A percentile compares a stretch with the other conserved stretches of the same genome.
Conservation (phyloP, 805 yeast genomes). For the Candida hispaniensis region DNA sequence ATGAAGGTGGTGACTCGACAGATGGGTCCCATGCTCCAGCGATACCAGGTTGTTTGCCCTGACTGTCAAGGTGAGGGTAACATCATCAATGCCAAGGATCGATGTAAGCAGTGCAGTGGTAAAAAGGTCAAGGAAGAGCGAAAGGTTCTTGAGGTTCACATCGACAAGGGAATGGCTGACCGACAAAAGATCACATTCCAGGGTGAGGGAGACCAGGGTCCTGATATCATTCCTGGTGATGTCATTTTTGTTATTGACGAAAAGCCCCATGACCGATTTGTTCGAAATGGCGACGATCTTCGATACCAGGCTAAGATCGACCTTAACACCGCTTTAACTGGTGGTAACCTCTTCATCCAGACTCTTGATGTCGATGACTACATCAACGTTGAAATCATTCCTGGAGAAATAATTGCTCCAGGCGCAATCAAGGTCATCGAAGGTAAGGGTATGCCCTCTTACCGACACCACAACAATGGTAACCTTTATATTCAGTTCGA, state of each 20-base stretch:
- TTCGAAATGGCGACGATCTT: constrained; percentile 84
- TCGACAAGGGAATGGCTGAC: constrained; percentile 94
- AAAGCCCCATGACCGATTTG: constrained; percentile 72
- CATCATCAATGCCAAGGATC: constrained; percentile 72
- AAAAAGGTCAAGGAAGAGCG: constrained; percentile 78
- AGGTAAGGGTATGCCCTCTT: constrained; percentile 96
- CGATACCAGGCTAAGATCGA: constrained; percentile 79
- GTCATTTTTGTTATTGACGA: constrained; percentile 86
- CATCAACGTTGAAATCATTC: constrained; percentile 67
- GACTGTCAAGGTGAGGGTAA: constrained; percentile 89
- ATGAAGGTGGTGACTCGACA: constrained; percentile 85
- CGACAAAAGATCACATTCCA: constrained; percentile 84
- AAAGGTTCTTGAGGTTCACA: constrained; percentile 86
- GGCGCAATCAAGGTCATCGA: constrained; percentile 71
- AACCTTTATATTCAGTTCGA: constrained; percentile 76
- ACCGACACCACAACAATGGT: constrained; percentile 80
- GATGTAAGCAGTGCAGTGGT: constrained; percentile 82
- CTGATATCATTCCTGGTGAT: constrained; percentile 92
- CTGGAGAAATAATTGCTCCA: constrained; percentile 91
- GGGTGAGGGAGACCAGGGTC: constrained; percentile 98
- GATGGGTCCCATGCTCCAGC: constrained; percentile 99
- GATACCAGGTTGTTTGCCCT: constrained; percentile 92
- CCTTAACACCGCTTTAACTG: constrained; percentile 88
- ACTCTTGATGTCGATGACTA: constrained; percentile 81
- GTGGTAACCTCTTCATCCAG: constrained; percentile 81